Evolutionary conservation across 371 early-diverging fungal genomes (phyloP).

Genomic region (Actinomucor elegans): DNA sequence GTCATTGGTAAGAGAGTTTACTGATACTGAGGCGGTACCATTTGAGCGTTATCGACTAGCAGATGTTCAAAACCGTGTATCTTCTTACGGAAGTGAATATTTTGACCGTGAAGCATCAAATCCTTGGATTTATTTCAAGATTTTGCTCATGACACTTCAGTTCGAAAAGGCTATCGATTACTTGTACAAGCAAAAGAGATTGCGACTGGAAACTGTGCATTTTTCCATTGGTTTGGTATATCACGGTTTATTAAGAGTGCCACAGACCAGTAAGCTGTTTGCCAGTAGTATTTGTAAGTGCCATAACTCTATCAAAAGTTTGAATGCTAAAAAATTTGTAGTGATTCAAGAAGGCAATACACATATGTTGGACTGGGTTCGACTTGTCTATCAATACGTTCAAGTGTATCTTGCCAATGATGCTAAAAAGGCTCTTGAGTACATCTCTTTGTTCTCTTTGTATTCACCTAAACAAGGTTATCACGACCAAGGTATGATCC

Average conservation of each 20-base stretch:
- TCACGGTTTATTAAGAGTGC: slow-evolving; percentile 64
- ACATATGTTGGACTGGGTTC: slow-evolving; percentile 58
- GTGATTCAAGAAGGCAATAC: slow-evolving; percentile 9
- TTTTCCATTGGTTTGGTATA: slow-evolving; percentile 83
- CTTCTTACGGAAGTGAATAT: slow-evolving; percentile 57
- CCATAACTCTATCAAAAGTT: not conserved
- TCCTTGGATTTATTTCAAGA: slow-evolving; percentile 75
- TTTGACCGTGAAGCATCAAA: slow-evolving; percentile 68
- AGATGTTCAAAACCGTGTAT: slow-evolving; percentile 66
- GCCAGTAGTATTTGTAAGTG: slow-evolving; percentile 30
- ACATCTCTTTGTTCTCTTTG: slow-evolving; percentile 63
- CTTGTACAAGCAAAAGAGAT: slow-evolving; percentile 53
- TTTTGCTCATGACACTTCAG: slow-evolving; percentile 77
- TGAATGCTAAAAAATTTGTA: not conserved
- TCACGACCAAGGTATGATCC: slow-evolving; percentile 36
- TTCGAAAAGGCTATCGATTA: slow-evolving; percentile 81
- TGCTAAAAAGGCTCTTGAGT: slow-evolving; percentile 65
- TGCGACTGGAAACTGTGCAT: slow-evolving; percentile 81
- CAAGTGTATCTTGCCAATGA: slow-evolving; percentile 47
- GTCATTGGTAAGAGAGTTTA: slow-evolving; percentile 64
- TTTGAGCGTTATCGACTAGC: slow-evolving; percentile 67
- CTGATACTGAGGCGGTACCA: slow-evolving; percentile 32
- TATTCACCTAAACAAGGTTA: slow-evolving; percentile 40
- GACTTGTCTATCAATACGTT: slow-evolving; percentile 61
- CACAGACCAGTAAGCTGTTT: slow-evolving; percentile 18